These are phyloP conservation scores for Candida smagusa DNA, from an alignment of 1,139 yeast genomes.

Conservation along the genomic window DNA sequence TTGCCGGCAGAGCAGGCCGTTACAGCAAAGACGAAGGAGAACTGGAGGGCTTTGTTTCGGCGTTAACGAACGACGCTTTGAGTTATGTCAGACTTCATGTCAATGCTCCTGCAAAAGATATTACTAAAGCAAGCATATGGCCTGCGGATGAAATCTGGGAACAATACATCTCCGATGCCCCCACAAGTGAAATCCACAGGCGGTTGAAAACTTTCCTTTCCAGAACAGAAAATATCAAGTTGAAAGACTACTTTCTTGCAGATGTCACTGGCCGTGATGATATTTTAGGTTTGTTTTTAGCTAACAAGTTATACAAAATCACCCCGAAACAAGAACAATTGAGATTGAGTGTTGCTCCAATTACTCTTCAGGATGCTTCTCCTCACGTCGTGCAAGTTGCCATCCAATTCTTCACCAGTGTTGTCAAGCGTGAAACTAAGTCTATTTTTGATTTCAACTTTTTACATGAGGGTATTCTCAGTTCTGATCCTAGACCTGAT, in stretches of 20 bases:
- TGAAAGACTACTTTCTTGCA: constrained; percentile 36
- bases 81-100: constrained; percentile 42
- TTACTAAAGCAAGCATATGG: constrained; percentile 62
- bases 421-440: constrained; percentile 36
- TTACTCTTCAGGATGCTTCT: constrained; percentile 29
- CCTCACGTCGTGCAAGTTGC: constrained; percentile 24
- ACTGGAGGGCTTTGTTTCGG: constrained; percentile 60
- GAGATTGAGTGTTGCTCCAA: constrained; percentile 58
- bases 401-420: constrained; percentile 33
- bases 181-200: constrained; percentile 41
- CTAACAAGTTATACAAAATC: constrained; percentile 22
- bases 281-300: constrained; percentile 45
- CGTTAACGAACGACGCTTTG: constrained; percentile 45
- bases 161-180: constrained; percentile 53
- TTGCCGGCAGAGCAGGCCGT: constrained; percentile 96
- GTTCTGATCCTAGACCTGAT: constrained; percentile 18
- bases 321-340: constrained; percentile 52
- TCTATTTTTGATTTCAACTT: constrained; percentile 44
- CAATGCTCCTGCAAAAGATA: constrained; percentile 41
- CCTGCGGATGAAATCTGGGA: constrained; percentile 67
- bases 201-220: constrained; percentile 47
- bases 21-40: constrained; percentile 40
- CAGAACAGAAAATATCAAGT: constrained; percentile 19
- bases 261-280: constrained; percentile 42
- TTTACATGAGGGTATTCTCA: constrained; percentile 28